Evolutionary conservation across 345 rosid genomes (phyloP), one percentile per base, ranked within the genome.

Genomic region (Microthlaspi erraticum): DNA sequence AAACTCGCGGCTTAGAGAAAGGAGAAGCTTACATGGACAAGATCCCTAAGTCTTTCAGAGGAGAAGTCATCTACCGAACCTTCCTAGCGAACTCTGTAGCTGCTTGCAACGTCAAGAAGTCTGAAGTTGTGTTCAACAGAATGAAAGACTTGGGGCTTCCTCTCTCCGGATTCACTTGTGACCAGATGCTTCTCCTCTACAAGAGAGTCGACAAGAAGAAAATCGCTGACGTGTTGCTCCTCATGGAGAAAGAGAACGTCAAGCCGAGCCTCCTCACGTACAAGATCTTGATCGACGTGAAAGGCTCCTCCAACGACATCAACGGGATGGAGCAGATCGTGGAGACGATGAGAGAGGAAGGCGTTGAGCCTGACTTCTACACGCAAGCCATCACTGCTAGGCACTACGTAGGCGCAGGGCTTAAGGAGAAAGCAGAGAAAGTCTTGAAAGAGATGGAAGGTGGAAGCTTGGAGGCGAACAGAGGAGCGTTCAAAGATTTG

Each of bases 191-290:
- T 34, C 85, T 92, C n/a, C 92, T 94, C 31, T 89, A 94, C 77
- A 88, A 85, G 83, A 84, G 89, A 61, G 42, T 77, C 48, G 96
- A 95, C 84, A 90, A 76, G 78, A 90, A 88, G 85, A 95, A 88
- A 78, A 88, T 95, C 53, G 86, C 92, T 68, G 97, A 92, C 64
- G 83, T 95, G 12, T 77, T 95, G 75, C 62, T 88, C 37, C 76
- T 92, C 60, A 92, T 95, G 98, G 99, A 95, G 87, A 90, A 90
- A 77, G 97, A 95, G 83, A 80, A 87, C 64, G 81, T 92, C 52
- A 92, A 86, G 82, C 97, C 97, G 13, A 58, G 90, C n/a, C 80
- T 71, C 26, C 81, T 92, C 71, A 90, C 97, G 20, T 95, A 92
- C 78, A 84, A 70, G 71, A 66, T 87, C 77, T 71, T 95, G 19